Evolutionary conservation across 2,329 filamentous ascomycete species (phyloP), one percentile per base, ranked within the genome.

Genomic region (Dactylellina parvicollis): DNA sequence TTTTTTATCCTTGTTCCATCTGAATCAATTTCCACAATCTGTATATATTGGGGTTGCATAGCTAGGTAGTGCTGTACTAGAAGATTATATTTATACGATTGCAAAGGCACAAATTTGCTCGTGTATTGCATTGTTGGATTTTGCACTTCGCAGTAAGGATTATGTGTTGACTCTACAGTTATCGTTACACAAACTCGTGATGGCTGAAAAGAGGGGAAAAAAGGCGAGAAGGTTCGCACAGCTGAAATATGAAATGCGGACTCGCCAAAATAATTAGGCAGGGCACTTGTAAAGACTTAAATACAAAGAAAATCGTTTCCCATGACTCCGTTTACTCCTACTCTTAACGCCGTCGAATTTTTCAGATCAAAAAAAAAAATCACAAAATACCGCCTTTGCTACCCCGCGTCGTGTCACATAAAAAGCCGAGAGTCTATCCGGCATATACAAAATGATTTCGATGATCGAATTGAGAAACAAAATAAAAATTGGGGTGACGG

Each of bases 341-440:
- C 47, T 26, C 12, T 14, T 34, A 64, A 64, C 60, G 49, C 60
- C 60, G 44, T 42, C 20, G 1, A 26, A 32, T 18, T 24, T 26
- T n/a, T 18, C 22, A 44, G 30, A 34, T 34, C 30, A 7, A 34
- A 34, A 34, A 57, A 50, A 28, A 16, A 49, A 34, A 5, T 26
- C 14, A 49, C 18, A 40, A 4, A 40, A 16, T 47, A 14, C 24
- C 18, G 1, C 16, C 12, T 22, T 44, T 40, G 36, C 30, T 12
- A 32, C 30, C 30, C 12, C 12, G 5, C 12, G 30, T 12, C 30
- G 12, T 32, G 12, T 32, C 30, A 32, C 30, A 32, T 32, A 32
- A 32, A 32, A 12, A 5, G 7, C 24, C 16, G 28, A 59, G n/a
- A n/a, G n/a, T 49, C n/a, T 28, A 18, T 30, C 22, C 9, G 34